Base-by-base conservation (phyloP, 1,139 yeast species). In the Yamadazyma sp. region DNA sequence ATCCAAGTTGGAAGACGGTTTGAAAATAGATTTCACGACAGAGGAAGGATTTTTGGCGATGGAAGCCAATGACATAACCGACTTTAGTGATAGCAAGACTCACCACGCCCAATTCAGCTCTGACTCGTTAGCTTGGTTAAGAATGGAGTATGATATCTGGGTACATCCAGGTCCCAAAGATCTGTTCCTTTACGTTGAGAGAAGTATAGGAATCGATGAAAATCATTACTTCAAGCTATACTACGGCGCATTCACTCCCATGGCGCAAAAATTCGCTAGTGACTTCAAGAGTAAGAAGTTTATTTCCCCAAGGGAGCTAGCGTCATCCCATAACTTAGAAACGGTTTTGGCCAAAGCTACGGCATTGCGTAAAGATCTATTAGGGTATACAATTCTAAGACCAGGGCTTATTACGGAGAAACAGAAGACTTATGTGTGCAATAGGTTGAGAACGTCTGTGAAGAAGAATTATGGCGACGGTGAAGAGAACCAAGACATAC, bases 111-210 rank as follows among this genome's bases (percentile, higher is more conserved):
- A 47, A 3, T 42, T 68, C 25, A 28, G 34, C 1, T 26, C 43
- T 0, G 51, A 59, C 31, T 29, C 28, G 1, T 38, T 56, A 1
- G 18, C 37, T 6, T 69, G 74, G 74, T 39, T 63, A 1, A 42
- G 69, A 17, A 49, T 68, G 9, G 64, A 58, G 31, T 56, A 53
- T 35, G 54, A 59, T 39, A 33, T 52, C 1, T 70, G 76, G 77
- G 75, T 70, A 0, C 31, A 42, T 24, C 60, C 43, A 12, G 37
- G 52, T 1, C 45, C 43, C 4, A 43, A 46, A 3, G 20, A 28
- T 9, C 38, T 45, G 6, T 56, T 58, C 34, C 52, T 52, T 27
- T 43, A 58, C 12, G 36, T 65, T 4, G 47, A 48, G 18, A 37
- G 53, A 33, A 15, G 12, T 11, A 18, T 18, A 9, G 34, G 34